Evolutionary conservation across 2,329 filamentous ascomycete genomes (phyloP), one percentile per base, ranked within the genome.

Genomic region (Hymenoscyphus salicellus): DNA sequence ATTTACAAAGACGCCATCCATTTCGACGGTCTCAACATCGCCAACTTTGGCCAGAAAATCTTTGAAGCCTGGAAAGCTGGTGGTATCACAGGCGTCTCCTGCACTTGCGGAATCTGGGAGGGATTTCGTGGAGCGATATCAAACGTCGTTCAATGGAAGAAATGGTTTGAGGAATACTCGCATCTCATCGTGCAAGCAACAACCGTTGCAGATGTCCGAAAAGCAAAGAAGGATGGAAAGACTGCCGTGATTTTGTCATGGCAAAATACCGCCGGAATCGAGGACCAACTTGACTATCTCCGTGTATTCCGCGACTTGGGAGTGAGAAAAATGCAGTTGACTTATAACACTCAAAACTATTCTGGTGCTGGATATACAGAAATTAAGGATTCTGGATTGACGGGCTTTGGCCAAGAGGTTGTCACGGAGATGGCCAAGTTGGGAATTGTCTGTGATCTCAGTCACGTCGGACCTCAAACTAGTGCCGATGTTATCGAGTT

Each of bases 261-360:
- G 77, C 76, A 79, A 66, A 79, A 79, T 67, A 79, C 78, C 1
- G 74, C 78, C 0, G 77, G 77, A 4, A 79, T 79, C 62, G 77
- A 79, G 65, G 74, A 80, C 64, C 72, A 75, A 57, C 69, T 78
- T 23, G 70, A 77, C 58, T 77, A 78, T 65, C 67, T 79, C 14
- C 68, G 78, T 10, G 75, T 79, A 4, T 79, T 79, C 68, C 72
- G 76, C 17, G 77, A 79, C 60, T 69, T 79, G 17, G 78, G 77
- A 33, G 77, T 79, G 8, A 73, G 75, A 17, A 78, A 79, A 66
- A 79, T 79, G 78, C 77, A 79, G 67, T 72, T 79, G 56, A 79
- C 77, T 1, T 79, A 78, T 72, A 79, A 79, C 62, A 78, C 77
- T 5, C 77, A 79, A 56, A 79, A 79, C 66, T 79, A 79, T 71